These are phyloP conservation scores for Trichoderma endophyticum DNA, from an alignment of 2,329 filamentous ascomycete genomes.

Conservation along the genomic window DNA sequence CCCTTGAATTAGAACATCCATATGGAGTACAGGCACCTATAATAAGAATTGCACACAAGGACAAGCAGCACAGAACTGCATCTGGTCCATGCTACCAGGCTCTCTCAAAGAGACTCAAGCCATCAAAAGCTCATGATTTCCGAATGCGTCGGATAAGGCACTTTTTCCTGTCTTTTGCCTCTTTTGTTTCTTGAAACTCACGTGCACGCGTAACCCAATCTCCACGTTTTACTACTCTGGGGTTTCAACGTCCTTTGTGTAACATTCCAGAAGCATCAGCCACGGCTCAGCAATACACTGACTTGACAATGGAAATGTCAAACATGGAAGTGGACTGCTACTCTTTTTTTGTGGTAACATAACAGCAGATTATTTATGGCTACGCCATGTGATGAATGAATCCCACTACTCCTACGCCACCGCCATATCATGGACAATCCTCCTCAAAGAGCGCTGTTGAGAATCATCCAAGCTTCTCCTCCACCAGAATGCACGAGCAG, in stretches of 20 bases:
- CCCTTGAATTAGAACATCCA: neutral
- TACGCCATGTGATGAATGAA: neutral
- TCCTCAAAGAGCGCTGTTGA: neutral
- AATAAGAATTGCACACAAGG: neutral
- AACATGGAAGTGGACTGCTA: neutral
- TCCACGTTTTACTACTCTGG: neutral
- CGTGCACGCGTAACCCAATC: neutral
- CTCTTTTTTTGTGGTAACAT: neutral
- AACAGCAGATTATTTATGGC: neutral
- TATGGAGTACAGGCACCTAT: neutral
- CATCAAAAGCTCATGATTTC: neutral
- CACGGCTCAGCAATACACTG: neutral
- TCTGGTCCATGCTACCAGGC: neutral
- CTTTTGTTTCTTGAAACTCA: neutral
- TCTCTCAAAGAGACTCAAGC: neutral
- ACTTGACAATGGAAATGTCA: neutral
- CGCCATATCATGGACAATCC: neutral
- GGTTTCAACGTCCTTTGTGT: neutral
- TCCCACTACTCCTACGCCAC: neutral
- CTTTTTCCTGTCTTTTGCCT: neutral
- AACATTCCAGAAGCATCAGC: neutral
- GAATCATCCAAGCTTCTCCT: neutral
- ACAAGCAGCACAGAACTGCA: neutral
- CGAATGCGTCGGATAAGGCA: neutral
- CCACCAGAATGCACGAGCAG: neutral